phyloP scores from a whole-genome alignment of 148 eudicot species.

The Nepenthes mirabilis region DNA sequence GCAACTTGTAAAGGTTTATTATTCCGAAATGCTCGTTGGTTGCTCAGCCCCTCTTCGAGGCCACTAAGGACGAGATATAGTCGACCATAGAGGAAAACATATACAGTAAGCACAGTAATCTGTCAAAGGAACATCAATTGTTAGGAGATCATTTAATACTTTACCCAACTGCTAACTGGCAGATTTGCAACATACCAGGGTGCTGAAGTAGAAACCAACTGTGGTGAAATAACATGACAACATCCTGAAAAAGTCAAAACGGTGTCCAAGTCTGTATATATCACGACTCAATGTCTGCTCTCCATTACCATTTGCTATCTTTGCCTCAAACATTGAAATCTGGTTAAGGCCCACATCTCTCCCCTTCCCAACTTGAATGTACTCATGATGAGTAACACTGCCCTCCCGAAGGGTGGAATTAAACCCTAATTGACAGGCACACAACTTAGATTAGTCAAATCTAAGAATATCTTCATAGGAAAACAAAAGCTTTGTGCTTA shows the following conservation, averaged over 20 bases:
- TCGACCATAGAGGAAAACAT: constrained; percentile 88
- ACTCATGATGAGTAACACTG: constrained; percentile 97
- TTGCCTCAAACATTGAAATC: constrained; percentile 94
- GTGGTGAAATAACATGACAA: constrained; percentile 93
- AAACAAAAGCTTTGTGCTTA: neutral
- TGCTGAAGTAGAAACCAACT: constrained; percentile 92
- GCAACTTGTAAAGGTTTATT: constrained; percentile 82
- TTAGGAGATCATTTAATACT: neutral
- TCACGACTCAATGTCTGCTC: constrained; percentile 98
- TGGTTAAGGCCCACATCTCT: constrained; percentile 98
- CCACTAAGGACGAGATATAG: constrained; percentile 95
- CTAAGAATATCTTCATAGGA: neutral
- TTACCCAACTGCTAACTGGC: neutral
- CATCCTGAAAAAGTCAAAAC: constrained; percentile 96
- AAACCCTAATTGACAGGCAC: constrained; percentile 39
- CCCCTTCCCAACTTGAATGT: constrained; percentile 98
- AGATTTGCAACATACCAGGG: constrained; percentile 39
- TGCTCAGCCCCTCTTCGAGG: constrained; percentile 67
- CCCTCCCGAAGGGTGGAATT: constrained; percentile 99
- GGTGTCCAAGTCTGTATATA: constrained; percentile 93
- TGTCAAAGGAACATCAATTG: constrained; percentile 13
- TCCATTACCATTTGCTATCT: constrained; percentile 97
- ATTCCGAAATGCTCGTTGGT: constrained; percentile 34
- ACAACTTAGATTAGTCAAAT: neutral
- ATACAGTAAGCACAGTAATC: constrained; percentile 94